A percentile compares a stretch with the other conserved stretches of the same genome.
These are phyloP conservation scores for Amanita muscaria DNA, from an alignment of 768 basidiomycete species.

Conservation along the genomic window DNA sequence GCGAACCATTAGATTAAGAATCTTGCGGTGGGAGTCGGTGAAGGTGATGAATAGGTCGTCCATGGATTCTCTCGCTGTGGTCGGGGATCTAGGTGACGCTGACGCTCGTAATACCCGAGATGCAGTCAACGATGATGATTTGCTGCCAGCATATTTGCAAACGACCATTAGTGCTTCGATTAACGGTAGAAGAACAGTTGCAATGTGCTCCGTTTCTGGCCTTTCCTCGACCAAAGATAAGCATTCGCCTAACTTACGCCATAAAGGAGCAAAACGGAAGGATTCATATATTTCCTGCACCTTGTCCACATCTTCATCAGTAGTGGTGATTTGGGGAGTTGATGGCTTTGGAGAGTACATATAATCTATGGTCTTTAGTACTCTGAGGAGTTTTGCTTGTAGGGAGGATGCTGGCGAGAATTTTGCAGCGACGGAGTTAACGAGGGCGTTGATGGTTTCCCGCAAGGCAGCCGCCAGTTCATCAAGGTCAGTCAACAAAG, in stretches of 20 bases:
- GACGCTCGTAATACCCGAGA: slow-evolving; percentile 52
- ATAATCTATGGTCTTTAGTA: slow-evolving; percentile 96
- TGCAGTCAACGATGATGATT: slow-evolving; percentile 34
- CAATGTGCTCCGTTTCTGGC: slow-evolving; percentile 76
- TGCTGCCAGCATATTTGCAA: slow-evolving; percentile 86
- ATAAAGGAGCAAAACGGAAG: slow-evolving; percentile 84
- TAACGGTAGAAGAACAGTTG: slow-evolving; percentile 85
- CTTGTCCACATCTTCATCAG: slow-evolving; percentile 60
- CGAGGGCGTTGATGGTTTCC: slow-evolving; percentile 43
- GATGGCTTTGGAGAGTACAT: slow-evolving; percentile 68
- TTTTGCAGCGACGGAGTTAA: slow-evolving; percentile 69
- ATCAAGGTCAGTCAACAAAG: slow-evolving; percentile 66
- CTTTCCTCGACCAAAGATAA: slow-evolving; percentile 75
- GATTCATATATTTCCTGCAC: slow-evolving; percentile 85
- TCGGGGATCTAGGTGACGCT: slow-evolving; percentile 60
- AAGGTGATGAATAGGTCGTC: slow-evolving; percentile 90
- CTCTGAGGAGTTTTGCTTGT: slow-evolving; percentile 92
- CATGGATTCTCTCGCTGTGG: slow-evolving; percentile 67
- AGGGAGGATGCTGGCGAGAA: slow-evolving; percentile 92
- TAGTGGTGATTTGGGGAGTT: slow-evolving; percentile 23
- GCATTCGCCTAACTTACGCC: slow-evolving; percentile 87
- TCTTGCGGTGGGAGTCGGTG: slow-evolving; percentile 87
- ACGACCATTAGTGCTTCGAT: slow-evolving; percentile 98
- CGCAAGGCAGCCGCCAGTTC: slow-evolving; percentile 61
- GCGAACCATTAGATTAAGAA: slow-evolving; percentile 94